Base-by-base conservation (phyloP, 176 grass and related monocot genomes). In the Lolium perenne region DNA sequence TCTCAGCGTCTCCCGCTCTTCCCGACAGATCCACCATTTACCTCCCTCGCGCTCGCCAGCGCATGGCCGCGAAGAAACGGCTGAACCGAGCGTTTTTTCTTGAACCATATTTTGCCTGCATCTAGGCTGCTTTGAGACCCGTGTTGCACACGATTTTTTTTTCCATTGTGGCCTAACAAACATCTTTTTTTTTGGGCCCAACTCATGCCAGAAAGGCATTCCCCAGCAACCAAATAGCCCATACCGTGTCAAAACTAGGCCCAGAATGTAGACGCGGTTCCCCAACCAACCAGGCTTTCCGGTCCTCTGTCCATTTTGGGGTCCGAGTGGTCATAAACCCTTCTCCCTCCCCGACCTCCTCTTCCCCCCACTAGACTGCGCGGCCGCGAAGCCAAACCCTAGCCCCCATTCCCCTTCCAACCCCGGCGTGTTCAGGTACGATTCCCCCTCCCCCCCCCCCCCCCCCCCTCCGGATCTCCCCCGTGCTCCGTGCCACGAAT, bases 321-420 rank as follows among this genome's bases (percentile, higher is more conserved):
- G 9, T 61, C 53, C 63, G 84, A 64, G 72, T 53, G 79, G 84
- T 79, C 84, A 79, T 74, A 87, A 87, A 87, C 66, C 80, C 74
- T 83, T 50, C 66, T 46, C 21, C 49, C 13, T 43, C 81, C 29
- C 35, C 48, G 25, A 35, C 64, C 63, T 71, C 21, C 65, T 15
- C 15, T 72, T 51, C 9, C 7, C 35, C n/a, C 4, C 12, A 0
- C 61, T 38, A 55, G 35, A 47, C 18, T 65, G 18, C 32, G 79
- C 64, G 46, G 9, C 35, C 35, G 84, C 22, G 12, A 40, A 46
- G 38, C 63, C 73, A 83, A 90, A 90, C 88, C 88, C 88, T 90
- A 86, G 54, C 83, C 8, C 25, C 32, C n/a, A 7, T 16, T 26
- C 22, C 41, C 54, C 66, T 38, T 84, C 76, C 22, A 29, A 0